Conservation (phyloP, 192 early-diverging fungal species). For the Coemansia sp. region DNA sequence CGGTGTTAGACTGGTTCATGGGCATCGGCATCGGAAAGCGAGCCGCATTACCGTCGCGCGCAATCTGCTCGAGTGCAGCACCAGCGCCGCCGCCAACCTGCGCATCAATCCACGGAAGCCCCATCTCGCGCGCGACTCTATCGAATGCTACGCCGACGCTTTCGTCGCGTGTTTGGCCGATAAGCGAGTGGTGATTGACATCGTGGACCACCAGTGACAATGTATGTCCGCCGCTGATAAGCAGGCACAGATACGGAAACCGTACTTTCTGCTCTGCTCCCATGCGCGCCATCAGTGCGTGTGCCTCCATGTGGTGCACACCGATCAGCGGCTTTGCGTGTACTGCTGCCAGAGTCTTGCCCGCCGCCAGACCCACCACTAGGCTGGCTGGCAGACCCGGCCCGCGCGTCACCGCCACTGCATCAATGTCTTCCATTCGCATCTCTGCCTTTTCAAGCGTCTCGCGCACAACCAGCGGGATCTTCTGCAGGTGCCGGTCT, state of each 20-base stretch:
- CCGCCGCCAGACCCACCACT: conserved; percentile 68
- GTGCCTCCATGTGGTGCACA: conserved; percentile 85
- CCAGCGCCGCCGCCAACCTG: conserved; percentile 68
- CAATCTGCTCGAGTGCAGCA: conserved; percentile 65
- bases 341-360: conserved; percentile 70
- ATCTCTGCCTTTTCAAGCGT: conserved; percentile 60
- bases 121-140: conserved; percentile 68
- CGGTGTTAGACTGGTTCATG: conserved; percentile 59
- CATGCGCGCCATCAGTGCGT: conserved; percentile 74
- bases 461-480: conserved; percentile 63
- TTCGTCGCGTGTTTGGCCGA: conserved; percentile 72
- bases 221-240: conserved; percentile 79
- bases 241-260: conserved; percentile 71
- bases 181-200: conserved; percentile 60
- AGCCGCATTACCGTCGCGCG: conserved; percentile 53
- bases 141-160: conserved; percentile 79
- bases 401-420: conserved; percentile 74
- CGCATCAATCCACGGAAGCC: conserved; percentile 62
- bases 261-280: conserved; percentile 16
- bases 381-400: conserved; percentile 71
- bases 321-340: conserved; percentile 66
- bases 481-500: conserved; percentile 61
- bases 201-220: conserved; percentile 59
- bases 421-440: conserved; percentile 59
- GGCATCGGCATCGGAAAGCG: conserved; percentile 59